A percentile compares a stretch with the other conserved stretches of the same genome.
Evolutionary conservation across 2,329 filamentous ascomycete genomes (phyloP).

Genomic region (Verticillium klebahnii): DNA sequence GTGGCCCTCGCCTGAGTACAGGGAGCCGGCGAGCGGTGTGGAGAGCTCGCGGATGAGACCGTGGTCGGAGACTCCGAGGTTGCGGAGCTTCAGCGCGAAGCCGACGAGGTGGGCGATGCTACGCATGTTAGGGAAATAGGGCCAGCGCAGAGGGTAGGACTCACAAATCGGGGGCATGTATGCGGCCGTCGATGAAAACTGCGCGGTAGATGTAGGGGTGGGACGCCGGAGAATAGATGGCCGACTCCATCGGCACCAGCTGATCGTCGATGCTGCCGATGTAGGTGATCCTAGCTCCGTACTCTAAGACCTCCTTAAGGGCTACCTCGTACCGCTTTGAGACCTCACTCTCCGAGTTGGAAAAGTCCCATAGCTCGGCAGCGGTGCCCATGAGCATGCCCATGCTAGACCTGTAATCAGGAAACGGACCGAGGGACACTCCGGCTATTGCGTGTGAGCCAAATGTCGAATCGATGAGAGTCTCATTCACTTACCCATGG

Average conservation of each 20-base stretch:
- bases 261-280: constrained; percentile 96
- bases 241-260: constrained; percentile 85
- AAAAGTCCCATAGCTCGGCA: constrained; percentile 94
- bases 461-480: constrained; percentile 1
- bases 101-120: constrained; percentile 84
- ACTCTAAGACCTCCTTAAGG: constrained; percentile 67
- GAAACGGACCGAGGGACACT: constrained; percentile 88
- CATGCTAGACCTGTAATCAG: constrained; percentile 84
- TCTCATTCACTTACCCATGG: constrained; percentile 46
- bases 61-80: constrained; percentile 88
- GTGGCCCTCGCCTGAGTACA: constrained; percentile 91
- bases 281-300: constrained; percentile 80
- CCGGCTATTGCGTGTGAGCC: constrained; percentile 52
- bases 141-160: constrained; percentile 14
- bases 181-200: constrained; percentile 90
- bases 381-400: constrained; percentile 83
- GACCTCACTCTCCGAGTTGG: constrained; percentile 73
- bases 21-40: constrained; percentile 78
- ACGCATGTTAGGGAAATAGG: not conserved
- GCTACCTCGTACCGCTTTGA: constrained; percentile 77
- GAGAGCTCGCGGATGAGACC: constrained; percentile 89
- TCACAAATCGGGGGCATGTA: constrained; percentile 87
- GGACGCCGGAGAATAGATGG: constrained; percentile 76
- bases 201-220: constrained; percentile 94
- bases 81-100: constrained; percentile 89